Evolutionary conservation across 2,329 filamentous ascomycete genomes (phyloP).

Genomic region (Xenosphaeropsis pyriputrescens): DNA sequence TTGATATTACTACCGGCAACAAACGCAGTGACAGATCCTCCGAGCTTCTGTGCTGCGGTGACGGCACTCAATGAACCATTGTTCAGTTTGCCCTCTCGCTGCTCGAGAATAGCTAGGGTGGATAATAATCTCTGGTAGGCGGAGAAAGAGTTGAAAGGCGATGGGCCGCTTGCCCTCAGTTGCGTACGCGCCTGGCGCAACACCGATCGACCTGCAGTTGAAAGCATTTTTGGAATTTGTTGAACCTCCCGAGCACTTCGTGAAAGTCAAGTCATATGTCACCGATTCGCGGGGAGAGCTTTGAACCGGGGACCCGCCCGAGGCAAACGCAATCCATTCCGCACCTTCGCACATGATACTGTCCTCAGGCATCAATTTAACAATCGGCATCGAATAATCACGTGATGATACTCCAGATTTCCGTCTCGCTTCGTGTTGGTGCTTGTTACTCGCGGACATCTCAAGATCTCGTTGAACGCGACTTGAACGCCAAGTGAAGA

Average conservation of each 20-base stretch:
- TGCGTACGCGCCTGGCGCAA: slow-evolving; percentile 20
- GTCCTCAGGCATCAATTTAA: too few relatives aligned
- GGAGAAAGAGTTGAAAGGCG: slow-evolving; percentile 26
- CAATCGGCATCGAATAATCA: too few relatives aligned
- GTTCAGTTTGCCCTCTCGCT: slow-evolving; percentile 79
- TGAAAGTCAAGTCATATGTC: too few relatives aligned
- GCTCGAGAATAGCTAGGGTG: slow-evolving; percentile 83
- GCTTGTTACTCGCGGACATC: too few relatives aligned
- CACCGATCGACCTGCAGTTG: slow-evolving; percentile 12
- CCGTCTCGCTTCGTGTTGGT: too few relatives aligned
- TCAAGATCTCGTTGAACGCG: too few relatives aligned
- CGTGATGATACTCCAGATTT: too few relatives aligned
- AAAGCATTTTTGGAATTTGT: slow-evolving; percentile 15
- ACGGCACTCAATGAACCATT: slow-evolving; percentile 70
- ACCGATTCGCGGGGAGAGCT: too few relatives aligned
- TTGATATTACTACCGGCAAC: slow-evolving; percentile 71
- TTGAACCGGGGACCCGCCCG: too few relatives aligned
- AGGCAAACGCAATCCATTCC: too few relatives aligned
- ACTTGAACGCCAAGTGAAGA: too few relatives aligned
- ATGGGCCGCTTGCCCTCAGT: slow-evolving; percentile 22
- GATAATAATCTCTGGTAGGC: slow-evolving; percentile 60
- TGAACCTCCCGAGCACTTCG: not conserved
- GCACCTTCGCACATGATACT: too few relatives aligned
- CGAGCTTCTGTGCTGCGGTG: slow-evolving; percentile 74
- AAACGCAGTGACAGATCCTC: slow-evolving; percentile 74